phyloP scores from a whole-genome alignment of 352 stramenopile genomes.

The Pythium coloratum region DNA sequence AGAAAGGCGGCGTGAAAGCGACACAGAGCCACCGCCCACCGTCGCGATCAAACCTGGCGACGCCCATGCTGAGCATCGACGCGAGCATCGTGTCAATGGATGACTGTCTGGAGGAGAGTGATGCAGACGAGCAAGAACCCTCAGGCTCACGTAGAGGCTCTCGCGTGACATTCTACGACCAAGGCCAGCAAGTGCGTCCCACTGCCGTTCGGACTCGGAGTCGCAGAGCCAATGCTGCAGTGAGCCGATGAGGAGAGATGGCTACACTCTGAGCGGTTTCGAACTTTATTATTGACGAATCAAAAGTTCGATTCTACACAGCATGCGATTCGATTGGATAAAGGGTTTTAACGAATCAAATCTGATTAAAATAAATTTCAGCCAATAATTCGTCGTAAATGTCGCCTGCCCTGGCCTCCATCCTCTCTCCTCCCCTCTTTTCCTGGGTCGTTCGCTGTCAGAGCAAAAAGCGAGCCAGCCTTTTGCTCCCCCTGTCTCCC shows the following conservation, averaged over 20 bases:
- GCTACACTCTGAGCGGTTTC: not conserved
- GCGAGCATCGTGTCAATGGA: constrained; percentile 16
- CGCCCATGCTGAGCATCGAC: constrained; percentile 25
- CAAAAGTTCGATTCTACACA: not conserved
- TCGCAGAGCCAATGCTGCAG: not conserved
- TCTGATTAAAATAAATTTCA: constrained; percentile 19
- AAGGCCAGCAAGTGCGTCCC: constrained; percentile 11
- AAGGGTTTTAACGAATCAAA: constrained; percentile 13
- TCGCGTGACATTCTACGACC: constrained; percentile 14
- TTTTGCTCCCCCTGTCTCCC: not conserved
- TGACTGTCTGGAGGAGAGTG: constrained; percentile 14
- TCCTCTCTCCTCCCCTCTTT: constrained; percentile 2
- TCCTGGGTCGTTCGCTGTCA: not conserved
- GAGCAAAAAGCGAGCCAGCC: not conserved
- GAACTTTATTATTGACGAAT: constrained; percentile 9
- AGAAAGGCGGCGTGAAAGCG: not conserved
- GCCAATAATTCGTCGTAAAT: constrained; percentile 26
- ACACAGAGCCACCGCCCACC: constrained; percentile 10
- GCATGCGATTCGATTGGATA: not conserved
- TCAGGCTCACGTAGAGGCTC: not conserved
- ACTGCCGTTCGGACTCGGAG: not conserved
- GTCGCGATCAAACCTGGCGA: constrained; percentile 18
- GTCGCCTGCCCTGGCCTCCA: not conserved
- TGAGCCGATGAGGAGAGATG: not conserved
- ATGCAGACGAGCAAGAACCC: not conserved